A percentile compares a stretch with the other conserved stretches of the same genome.
Conservation (phyloP, 352 stramenopile species). For the Achlya hypogyna region DNA sequence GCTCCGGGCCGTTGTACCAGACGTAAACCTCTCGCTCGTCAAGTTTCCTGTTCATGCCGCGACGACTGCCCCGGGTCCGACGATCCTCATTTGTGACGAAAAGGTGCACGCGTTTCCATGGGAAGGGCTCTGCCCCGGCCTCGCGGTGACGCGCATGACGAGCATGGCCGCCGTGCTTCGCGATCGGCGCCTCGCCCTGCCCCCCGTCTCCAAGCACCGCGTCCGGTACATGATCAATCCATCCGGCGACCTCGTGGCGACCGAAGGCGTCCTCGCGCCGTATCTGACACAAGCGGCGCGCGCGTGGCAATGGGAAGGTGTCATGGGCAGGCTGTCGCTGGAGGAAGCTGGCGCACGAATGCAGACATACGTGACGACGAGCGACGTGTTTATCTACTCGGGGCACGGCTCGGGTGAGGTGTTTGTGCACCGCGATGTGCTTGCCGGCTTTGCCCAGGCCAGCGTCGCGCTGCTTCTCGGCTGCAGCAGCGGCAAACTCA, state of each 20-base stretch:
- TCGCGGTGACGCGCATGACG: slow-evolving; percentile 58
- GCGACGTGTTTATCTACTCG: slow-evolving; percentile 94
- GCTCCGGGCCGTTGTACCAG: not conserved
- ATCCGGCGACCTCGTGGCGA: slow-evolving; percentile 55
- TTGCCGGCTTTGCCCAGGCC: slow-evolving; percentile 25
- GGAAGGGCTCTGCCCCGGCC: slow-evolving; percentile 51
- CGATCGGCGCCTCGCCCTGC: not conserved
- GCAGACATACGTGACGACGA: not conserved
- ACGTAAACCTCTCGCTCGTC: not conserved
- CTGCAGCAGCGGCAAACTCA: slow-evolving; percentile 92
- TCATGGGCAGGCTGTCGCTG: slow-evolving; percentile 27
- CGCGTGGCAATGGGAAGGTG: slow-evolving; percentile 42
- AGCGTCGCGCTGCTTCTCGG: slow-evolving; percentile 92
- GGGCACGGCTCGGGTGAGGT: slow-evolving; percentile 94
- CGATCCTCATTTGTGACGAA: slow-evolving; percentile 57
- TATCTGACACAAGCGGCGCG: slow-evolving; percentile 31
- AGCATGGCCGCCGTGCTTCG: not conserved
- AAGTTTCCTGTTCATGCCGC: not conserved
- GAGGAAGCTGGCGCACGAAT: not conserved
- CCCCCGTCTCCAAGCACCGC: slow-evolving; percentile 24
- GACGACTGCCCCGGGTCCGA: slow-evolving; percentile 14
- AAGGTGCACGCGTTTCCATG: slow-evolving; percentile 67
- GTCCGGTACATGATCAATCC: slow-evolving; percentile 69
- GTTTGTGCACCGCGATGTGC: slow-evolving; percentile 71
- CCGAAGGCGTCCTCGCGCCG: slow-evolving; percentile 37